Evolutionary conservation across 2,329 filamentous ascomycete species (phyloP).

Genomic region (Alternaria rosae): DNA sequence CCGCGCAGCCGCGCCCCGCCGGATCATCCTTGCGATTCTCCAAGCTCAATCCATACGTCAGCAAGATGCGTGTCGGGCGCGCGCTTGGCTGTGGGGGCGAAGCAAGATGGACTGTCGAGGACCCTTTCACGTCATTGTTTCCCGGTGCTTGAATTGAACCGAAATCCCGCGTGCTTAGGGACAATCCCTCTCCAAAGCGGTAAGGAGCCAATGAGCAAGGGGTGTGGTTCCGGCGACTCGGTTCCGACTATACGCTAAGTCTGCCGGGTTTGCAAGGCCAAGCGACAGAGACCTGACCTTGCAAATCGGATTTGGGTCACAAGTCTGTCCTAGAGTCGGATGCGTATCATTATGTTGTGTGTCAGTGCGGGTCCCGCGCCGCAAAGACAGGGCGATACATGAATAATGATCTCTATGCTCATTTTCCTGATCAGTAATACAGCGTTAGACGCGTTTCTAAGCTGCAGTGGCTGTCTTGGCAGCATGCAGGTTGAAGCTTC

Average conservation of each 20-base stretch:
- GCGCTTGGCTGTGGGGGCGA: conserved; percentile 39
- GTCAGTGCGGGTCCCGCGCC: neutral
- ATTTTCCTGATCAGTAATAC: neutral
- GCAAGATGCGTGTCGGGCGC: conserved; percentile 29
- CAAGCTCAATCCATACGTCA: conserved; percentile 28
- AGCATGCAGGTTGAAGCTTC: conserved; percentile 18
- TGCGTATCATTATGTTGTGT: neutral
- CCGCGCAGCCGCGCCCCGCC: conserved; percentile 38
- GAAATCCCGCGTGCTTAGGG: conserved; percentile 5
- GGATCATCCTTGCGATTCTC: conserved; percentile 29
- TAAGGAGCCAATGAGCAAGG: conserved; percentile 1
- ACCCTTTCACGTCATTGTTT: neutral
- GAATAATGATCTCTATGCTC: neutral
- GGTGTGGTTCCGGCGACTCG: neutral
- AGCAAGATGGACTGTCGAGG: conserved; percentile 11
- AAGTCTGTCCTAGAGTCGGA: neutral
- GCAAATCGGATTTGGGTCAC: neutral
- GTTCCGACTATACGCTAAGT: conserved; percentile 9
- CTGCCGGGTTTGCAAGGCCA: neutral
- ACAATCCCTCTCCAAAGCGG: neutral
- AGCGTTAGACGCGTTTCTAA: conserved; percentile 4
- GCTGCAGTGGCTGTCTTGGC: conserved; percentile 20
- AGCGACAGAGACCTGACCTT: conserved; percentile 1
- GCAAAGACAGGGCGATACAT: neutral
- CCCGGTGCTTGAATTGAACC: conserved; percentile 9